Percentiles rank a stretch among this genome's conserved stretches.
Conservation (phyloP, 495 filamentous ascomycete genomes). For the Annulohypoxylon nitens region DNA sequence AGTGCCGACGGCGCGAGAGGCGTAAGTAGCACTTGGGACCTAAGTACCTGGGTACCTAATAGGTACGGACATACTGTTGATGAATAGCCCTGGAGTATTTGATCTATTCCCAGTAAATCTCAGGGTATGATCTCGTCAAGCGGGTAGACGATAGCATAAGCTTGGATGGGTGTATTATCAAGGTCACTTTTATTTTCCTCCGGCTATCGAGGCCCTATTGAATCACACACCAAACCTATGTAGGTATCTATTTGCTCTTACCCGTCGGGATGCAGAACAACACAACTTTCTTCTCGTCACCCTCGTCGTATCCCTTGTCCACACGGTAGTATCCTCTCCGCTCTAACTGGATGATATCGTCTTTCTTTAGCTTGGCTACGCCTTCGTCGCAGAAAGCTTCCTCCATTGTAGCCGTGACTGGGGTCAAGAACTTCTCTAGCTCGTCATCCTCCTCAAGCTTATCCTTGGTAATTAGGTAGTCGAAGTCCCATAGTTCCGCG, state of each 20-base stretch:
- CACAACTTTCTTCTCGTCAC: conserved; percentile 70
- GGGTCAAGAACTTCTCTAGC: conserved; percentile 83
- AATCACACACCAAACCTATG: conserved; percentile 1
- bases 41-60: too few species aligned
- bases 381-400: conserved; percentile 84
- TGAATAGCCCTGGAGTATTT: too few species aligned
- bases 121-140: too few species aligned
- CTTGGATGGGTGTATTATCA: conserved; percentile 5
- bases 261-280: conserved; percentile 85
- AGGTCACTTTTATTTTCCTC: conserved; percentile 16
- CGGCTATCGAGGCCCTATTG: not conserved
- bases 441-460: conserved; percentile 84
- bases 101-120: too few species aligned
- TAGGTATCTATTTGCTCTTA: conserved; percentile 59
- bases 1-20: too few species aligned
- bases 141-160: not conserved
- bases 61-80: too few species aligned
- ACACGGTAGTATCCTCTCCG: conserved; percentile 90
- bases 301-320: conserved; percentile 69
- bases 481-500: conserved; percentile 90
- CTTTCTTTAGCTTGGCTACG: conserved; percentile 77
- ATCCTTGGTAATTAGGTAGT: conserved; percentile 93
- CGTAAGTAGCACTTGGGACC: too few species aligned
- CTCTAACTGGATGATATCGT: conserved; percentile 94
- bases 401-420: conserved; percentile 79